Evolutionary conservation across 73 alveolate species (phyloP).

Genomic region (Tetrahymena elliotti): DNA sequence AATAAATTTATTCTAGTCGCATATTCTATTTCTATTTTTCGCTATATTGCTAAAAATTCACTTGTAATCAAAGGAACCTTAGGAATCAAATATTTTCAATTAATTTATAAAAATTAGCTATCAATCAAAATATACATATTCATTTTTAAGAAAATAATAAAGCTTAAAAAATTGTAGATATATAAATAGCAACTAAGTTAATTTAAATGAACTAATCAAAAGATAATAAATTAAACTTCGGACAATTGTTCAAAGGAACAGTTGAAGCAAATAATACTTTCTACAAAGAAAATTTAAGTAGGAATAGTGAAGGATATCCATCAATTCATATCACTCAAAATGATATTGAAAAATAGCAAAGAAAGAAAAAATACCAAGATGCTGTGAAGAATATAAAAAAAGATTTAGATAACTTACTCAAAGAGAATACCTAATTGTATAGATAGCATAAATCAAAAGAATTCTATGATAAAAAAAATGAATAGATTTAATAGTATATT

Average conservation of each 20-base stretch:
- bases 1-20: no score
- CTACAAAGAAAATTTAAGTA: background rate
- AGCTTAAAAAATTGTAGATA: no score
- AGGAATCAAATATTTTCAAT: background rate
- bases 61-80: background rate
- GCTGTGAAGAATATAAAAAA: background rate
- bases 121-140: background rate
- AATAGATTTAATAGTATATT: background rate
- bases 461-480: background rate
- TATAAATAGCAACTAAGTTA: no score
- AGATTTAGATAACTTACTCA: background rate
- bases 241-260: background rate
- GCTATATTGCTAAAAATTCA: background rate
- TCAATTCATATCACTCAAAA: background rate
- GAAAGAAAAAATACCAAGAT: background rate
- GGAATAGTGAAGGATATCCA: background rate
- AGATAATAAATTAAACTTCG: no score
- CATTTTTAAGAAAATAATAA: no score
- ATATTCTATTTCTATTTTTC: background rate
- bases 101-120: background rate
- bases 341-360: background rate
- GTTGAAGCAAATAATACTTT: background rate
- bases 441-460: background rate
- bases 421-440: background rate
- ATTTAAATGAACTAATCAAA: no score